Percentiles rank a stretch among this genome's conserved stretches.
Evolutionary conservation across 2,329 filamentous ascomycete species (phyloP).

Genomic region (Teratosphaeria pseudoeucalypti): DNA sequence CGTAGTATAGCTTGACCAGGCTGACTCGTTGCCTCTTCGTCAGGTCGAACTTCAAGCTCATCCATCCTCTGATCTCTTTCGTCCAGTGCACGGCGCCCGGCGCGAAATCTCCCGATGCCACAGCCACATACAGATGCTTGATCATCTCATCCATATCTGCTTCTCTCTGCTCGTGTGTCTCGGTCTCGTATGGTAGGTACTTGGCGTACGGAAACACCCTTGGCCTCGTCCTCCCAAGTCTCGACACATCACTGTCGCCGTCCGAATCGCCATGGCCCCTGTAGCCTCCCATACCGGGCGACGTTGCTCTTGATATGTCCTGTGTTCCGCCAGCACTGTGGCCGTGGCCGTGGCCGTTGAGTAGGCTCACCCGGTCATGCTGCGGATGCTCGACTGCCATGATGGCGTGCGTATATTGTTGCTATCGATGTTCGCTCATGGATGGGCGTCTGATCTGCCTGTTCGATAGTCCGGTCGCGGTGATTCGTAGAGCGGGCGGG

Average conservation of each 20-base stretch:
- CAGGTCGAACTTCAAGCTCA: slow-evolving; percentile 95
- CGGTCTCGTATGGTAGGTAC: slow-evolving; percentile 79
- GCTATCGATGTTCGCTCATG: slow-evolving; percentile 2
- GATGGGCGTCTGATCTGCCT: not conserved
- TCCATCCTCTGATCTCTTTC: slow-evolving; percentile 86
- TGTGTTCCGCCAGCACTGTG: slow-evolving; percentile 39
- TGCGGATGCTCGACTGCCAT: slow-evolving; percentile 15
- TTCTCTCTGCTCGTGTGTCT: slow-evolving; percentile 68
- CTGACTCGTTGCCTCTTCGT: slow-evolving; percentile 71
- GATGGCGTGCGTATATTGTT: slow-evolving; percentile 8
- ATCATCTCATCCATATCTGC: slow-evolving; percentile 75
- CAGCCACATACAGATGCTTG: slow-evolving; percentile 83
- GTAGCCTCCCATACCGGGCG: slow-evolving; percentile 57
- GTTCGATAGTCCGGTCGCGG: not conserved
- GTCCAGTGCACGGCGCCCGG: slow-evolving; percentile 96
- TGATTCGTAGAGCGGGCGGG: not conserved
- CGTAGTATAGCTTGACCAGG: slow-evolving; percentile 86
- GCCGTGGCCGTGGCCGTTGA: slow-evolving; percentile 20
- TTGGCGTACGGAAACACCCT: slow-evolving; percentile 89
- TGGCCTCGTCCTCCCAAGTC: slow-evolving; percentile 60
- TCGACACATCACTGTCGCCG: slow-evolving; percentile 33
- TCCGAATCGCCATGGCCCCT: slow-evolving; percentile 11
- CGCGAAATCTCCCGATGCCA: slow-evolving; percentile 87
- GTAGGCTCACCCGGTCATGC: slow-evolving; percentile 26
- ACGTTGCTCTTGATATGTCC: slow-evolving; percentile 75